Evolutionary conservation across 148 eudicot genomes (phyloP), one percentile per base, ranked within the genome.

Genomic region (Diospyros kaki): DNA sequence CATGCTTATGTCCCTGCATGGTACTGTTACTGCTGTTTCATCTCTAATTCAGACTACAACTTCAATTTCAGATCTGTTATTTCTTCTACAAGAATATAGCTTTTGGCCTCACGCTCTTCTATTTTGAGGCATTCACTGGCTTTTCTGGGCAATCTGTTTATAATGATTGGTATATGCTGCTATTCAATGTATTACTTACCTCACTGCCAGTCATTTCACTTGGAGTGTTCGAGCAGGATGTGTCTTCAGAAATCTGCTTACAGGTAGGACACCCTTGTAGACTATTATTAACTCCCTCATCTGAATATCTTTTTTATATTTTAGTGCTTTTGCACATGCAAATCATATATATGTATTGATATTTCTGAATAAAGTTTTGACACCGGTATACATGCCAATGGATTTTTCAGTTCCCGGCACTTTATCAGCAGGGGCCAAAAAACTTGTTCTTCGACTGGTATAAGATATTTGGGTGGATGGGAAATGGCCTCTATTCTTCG

Each of bases 61-160:
- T 76, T 64, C 66, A 43, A 58, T 11, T 76, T 46, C 88, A 90
- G 96, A 87, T 91, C 61, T 91, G 96, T 73, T 91, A 91, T 81
- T 91, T 90, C 83, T 88, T 90, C 84, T 90, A 90, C 87, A 90
- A 90, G 84, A 90, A 90, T 74, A 90, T 90, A 81, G 90, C 89
- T 14, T 91, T 91, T 72, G 96, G 92, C 64, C 92, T 91, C 58
- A 91, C 96, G n/a, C 81, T 91, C 48, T 91, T 90, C 73, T 90
- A 90, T 82, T 90, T 90, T 43, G 95, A 90, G 90, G 88, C 89
- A 63, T 85, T 85, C 69, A 86, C 95, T 58, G 90, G 88, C 68
- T 90, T 90, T 70, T 90, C 95, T 44, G 95, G 95, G 50, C 95
- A 91, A 84, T 77, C 90, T 4, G 84, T 87, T 65, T 91, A 91